Percentiles rank a stretch among this genome's conserved stretches.
These are phyloP conservation scores for Aquilaria malaccensis DNA, from an alignment of 345 rosid genomes.

Conservation along the genomic window DNA sequence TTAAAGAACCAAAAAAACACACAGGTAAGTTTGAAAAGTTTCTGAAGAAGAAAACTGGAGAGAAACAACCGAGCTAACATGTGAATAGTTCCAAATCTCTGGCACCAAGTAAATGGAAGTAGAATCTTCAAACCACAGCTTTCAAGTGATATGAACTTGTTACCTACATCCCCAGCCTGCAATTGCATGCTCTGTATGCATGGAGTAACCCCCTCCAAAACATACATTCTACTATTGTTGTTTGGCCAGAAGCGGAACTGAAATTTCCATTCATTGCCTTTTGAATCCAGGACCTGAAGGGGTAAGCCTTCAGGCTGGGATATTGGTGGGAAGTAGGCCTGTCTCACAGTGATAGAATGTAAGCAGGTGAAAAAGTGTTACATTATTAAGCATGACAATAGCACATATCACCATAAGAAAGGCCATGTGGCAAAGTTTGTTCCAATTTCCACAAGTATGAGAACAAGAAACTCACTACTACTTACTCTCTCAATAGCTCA, in stretches of 20 bases:
- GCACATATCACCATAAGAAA: neutral
- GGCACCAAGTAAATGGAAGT: constrained; percentile 1
- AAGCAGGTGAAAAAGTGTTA: constrained; percentile 10
- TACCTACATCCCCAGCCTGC: constrained; percentile 98
- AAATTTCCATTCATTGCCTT: constrained; percentile 93
- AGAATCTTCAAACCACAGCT: neutral
- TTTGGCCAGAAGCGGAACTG: constrained; percentile 97
- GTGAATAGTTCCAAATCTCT: constrained; percentile 4
- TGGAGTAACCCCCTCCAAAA: constrained; percentile 87
- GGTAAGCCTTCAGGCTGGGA: constrained; percentile 89
- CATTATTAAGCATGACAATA: neutral
- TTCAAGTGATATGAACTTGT: constrained; percentile 11
- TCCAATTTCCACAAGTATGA: no score
- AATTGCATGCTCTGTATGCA: constrained; percentile 90
- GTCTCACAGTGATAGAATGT: constrained; percentile 18
- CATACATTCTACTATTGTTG: constrained; percentile 89
- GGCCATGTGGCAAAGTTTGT: neutral
- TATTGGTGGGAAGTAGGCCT: constrained; percentile 88
- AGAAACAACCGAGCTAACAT: constrained; percentile 4
- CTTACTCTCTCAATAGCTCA: no score
- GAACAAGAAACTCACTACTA: no score
- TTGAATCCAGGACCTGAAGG: constrained; percentile 83
- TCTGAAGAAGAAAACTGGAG: constrained; percentile 11
- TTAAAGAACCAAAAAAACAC: constrained; percentile 8
- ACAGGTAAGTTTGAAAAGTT: neutral